These are phyloP conservation scores for Tanacetum coccineum DNA, from an alignment of 129 eudicot species.

Conservation along the genomic window DNA sequence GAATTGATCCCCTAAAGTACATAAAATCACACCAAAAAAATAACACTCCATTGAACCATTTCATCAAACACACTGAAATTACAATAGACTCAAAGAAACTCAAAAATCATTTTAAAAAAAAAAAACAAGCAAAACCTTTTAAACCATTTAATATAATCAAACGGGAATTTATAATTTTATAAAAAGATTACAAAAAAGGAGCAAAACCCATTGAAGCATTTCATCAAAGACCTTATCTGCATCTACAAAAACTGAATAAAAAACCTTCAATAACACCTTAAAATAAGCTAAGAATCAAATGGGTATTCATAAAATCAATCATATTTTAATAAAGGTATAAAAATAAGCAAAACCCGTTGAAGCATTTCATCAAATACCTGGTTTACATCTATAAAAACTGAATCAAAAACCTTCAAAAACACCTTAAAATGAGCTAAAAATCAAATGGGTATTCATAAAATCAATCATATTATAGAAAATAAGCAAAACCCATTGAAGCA, in stretches of 20 bases:
- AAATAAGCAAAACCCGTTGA: background rate
- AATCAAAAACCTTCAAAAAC: conserved; percentile 14
- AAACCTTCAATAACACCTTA: conserved; percentile 17
- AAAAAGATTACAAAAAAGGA: too few relatives aligned
- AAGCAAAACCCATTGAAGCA: conserved; percentile 14
- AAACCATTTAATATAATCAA: background rate
- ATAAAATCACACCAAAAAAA: background rate
- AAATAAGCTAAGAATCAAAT: background rate
- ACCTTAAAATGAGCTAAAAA: conserved; percentile 2
- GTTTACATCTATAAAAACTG: background rate
- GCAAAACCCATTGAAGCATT: conserved; percentile 15
- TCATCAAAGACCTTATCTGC: conserved; percentile 28
- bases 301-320: background rate
- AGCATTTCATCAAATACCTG: conserved; percentile 27
- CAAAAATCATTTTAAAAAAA: too few relatives aligned
- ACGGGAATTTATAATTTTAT: background rate
- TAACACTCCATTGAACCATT: background rate
- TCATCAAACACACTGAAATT: background rate
- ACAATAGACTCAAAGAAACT: too few relatives aligned
- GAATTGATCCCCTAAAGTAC: conserved; percentile 25
- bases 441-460: background rate
- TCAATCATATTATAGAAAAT: background rate
- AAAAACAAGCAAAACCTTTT: background rate
- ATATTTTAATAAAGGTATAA: too few relatives aligned
- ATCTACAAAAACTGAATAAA: conserved; percentile 12